Evolutionary conservation across 257 asterid genomes (phyloP).

Genomic region (Leptodermis oblonga): DNA sequence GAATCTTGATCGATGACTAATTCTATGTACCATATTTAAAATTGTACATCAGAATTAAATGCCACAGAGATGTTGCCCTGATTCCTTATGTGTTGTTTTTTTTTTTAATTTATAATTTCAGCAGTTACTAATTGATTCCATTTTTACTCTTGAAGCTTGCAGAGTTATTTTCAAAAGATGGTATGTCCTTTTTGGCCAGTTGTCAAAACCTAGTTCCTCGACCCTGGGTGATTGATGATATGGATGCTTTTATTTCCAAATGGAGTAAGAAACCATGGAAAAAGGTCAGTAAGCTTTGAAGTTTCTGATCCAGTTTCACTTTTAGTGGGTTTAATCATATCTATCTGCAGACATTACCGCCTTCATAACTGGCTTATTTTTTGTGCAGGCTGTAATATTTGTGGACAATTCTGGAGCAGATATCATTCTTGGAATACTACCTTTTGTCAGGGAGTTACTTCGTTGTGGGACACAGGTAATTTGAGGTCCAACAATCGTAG

Average conservation of each 20-base stretch:
- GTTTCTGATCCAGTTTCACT: conserved; percentile 7
- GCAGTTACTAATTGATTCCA: conserved; percentile 14
- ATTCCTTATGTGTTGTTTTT: background rate
- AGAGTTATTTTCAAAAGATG: conserved; percentile 88
- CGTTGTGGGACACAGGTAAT: conserved; percentile 80
- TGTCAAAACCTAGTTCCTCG: conserved; percentile 92
- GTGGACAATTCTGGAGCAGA: conserved; percentile 98
- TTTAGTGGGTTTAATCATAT: conserved; percentile 5
- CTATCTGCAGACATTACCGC: conserved; percentile 13
- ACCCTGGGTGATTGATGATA: conserved; percentile 98
- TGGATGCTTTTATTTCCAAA: conserved; percentile 65
- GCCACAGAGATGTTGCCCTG: background rate
- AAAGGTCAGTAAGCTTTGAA: conserved; percentile 39
- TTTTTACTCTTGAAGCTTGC: conserved; percentile 61
- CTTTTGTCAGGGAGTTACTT: conserved; percentile 90
- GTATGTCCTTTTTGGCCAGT: conserved; percentile 92
- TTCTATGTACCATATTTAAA: background rate
- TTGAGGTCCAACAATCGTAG: conserved; percentile 2
- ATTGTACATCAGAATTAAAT: background rate
- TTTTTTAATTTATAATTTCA: background rate
- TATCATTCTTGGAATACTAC: conserved; percentile 84
- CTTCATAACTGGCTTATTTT: conserved; percentile 18
- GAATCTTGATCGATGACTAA: background rate
- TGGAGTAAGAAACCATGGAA: conserved; percentile 70
- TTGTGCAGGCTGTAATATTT: conserved; percentile 75